These are phyloP conservation scores for Magnaporthiopsis incrustans DNA, from an alignment of 2,329 filamentous ascomycete species.

Conservation along the genomic window DNA sequence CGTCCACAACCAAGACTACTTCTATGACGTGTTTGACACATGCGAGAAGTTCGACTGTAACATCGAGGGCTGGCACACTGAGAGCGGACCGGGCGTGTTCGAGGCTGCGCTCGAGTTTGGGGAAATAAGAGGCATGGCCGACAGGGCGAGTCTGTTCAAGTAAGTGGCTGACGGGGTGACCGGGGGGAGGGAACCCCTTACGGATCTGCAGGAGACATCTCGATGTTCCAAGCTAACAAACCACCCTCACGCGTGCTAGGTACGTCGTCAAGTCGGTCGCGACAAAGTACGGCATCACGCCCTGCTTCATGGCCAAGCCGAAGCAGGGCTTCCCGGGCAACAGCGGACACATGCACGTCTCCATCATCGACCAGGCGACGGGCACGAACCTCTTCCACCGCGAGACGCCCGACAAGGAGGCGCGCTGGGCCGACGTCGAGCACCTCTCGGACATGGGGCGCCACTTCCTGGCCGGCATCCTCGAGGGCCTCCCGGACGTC, in stretches of 20 bases:
- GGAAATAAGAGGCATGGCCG: constrained; percentile 82
- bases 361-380: constrained; percentile 69
- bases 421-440: constrained; percentile 67
- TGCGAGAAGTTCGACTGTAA: constrained; percentile 71
- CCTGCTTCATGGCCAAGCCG: constrained; percentile 98
- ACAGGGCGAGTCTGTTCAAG: constrained; percentile 89
- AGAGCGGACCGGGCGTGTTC: constrained; percentile 88
- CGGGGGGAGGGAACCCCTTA: too few relatives aligned
- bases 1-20: constrained; percentile 86
- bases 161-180: neutral
- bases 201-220: neutral
- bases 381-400: constrained; percentile 80
- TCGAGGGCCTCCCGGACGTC: constrained; percentile 83
- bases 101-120: constrained; percentile 91
- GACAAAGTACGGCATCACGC: constrained; percentile 81
- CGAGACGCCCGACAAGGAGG: constrained; percentile 59
- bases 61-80: constrained; percentile 93
- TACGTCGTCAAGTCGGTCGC: constrained; percentile 86
- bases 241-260: constrained; percentile 25
- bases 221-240: neutral
- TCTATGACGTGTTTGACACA: constrained; percentile 76
- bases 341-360: constrained; percentile 92
- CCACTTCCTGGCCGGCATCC: constrained; percentile 84
- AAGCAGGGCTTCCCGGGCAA: constrained; percentile 86
- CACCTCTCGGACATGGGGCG: constrained; percentile 81